phyloP scores from a whole-genome alignment of 2,329 filamentous ascomycete genomes.

The Trichoderma koningiopsis region DNA sequence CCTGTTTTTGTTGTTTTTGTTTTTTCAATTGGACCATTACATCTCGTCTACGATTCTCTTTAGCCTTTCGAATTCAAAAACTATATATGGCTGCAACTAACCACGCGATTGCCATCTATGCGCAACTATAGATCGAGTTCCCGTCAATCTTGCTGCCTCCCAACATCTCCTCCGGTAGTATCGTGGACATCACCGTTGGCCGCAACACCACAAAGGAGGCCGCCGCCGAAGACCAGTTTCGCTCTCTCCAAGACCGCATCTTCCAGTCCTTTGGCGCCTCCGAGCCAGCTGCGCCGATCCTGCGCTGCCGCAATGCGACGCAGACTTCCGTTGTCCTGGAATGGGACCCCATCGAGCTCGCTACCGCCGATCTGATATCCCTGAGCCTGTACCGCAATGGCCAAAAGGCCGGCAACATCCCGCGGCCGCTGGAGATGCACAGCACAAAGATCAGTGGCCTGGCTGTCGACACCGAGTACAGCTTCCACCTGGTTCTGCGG shows the following conservation, averaged over 20 bases:
- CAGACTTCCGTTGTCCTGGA: slow-evolving; percentile 98
- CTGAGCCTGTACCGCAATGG: slow-evolving; percentile 93
- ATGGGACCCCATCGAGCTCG: slow-evolving; percentile 93
- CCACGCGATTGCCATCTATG: slow-evolving; percentile 21
- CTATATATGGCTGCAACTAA: background rate
- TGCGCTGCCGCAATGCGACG: slow-evolving; percentile 94
- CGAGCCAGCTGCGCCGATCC: slow-evolving; percentile 73
- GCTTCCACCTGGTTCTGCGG: slow-evolving; percentile 87
- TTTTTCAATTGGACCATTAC: background rate
- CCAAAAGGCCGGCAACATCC: slow-evolving; percentile 94
- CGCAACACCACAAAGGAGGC: slow-evolving; percentile 82
- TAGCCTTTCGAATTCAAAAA: no score
- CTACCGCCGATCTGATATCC: slow-evolving; percentile 86
- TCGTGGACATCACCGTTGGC: slow-evolving; percentile 94
- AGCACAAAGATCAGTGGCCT: slow-evolving; percentile 96
- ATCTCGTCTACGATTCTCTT: background rate
- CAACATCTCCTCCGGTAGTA: slow-evolving; percentile 93
- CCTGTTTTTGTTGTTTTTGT: background rate
- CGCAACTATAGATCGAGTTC: slow-evolving; percentile 79
- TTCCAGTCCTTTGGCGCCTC: slow-evolving; percentile 80
- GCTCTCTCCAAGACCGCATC: slow-evolving; percentile 85
- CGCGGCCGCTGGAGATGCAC: slow-evolving; percentile 80
- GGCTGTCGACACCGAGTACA: slow-evolving; percentile 95
- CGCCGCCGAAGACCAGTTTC: slow-evolving; percentile 74
- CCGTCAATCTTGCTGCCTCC: slow-evolving; percentile 94